Percentiles rank a stretch among this genome's conserved stretches.
These are phyloP conservation scores for Sedum album DNA, from an alignment of 164 flowering plant genomes.

Conservation along the genomic window DNA sequence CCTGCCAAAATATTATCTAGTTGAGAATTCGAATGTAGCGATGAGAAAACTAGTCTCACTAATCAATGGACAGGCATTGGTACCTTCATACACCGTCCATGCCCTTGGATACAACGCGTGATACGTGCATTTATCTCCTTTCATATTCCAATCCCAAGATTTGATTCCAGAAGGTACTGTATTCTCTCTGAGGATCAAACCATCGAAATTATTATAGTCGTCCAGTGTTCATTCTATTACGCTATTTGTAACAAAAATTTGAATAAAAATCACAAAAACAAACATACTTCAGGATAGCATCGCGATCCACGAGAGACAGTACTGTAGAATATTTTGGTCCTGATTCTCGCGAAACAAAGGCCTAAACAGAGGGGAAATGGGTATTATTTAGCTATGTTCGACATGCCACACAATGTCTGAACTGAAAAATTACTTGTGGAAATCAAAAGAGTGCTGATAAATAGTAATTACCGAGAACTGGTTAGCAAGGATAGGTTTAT, in stretches of 20 bases:
- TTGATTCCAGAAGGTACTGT: constrained; percentile 47
- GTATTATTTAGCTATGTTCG: not conserved
- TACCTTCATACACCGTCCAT: constrained; percentile 92
- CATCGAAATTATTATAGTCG: constrained; percentile 9
- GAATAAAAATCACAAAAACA: not conserved
- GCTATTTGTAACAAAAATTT: not conserved
- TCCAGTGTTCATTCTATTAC: too few species aligned
- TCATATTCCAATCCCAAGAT: too few species aligned
- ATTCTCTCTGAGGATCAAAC: constrained; percentile 31
- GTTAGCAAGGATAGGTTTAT: constrained; percentile 75
- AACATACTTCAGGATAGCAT: not conserved
- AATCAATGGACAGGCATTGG: not conserved
- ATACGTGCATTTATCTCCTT: too few species aligned
- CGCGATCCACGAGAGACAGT: constrained; percentile 24
- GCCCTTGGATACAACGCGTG: too few species aligned
- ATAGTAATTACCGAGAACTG: constrained; percentile 79
- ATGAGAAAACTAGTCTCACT: not conserved
- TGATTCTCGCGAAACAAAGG: constrained; percentile 67
- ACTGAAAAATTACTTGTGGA: not conserved
- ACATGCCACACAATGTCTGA: too few species aligned
- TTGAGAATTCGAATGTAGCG: not conserved
- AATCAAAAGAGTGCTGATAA: constrained; percentile 9
- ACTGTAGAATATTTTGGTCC: constrained; percentile 73
- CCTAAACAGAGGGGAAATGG: constrained; percentile 27
- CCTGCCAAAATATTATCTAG: constrained; percentile 35